Base-by-base conservation (phyloP, 257 asterid genomes). In the Solanum clarkiae region DNA sequence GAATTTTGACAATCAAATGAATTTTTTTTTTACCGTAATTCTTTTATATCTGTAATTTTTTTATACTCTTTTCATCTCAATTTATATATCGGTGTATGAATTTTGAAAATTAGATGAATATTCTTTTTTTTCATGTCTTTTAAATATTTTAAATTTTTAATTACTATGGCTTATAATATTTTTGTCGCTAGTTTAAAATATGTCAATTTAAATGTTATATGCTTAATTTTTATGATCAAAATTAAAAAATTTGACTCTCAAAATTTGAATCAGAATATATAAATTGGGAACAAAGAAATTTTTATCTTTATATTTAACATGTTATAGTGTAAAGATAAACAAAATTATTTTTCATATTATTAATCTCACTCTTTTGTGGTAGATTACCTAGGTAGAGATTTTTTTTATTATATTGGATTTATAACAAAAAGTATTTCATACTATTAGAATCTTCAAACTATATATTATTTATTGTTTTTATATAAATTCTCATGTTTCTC, bases 31-130 rank as follows among this genome's bases (percentile, higher is more conserved):
- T 9, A 9, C 20, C 0, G 0, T 20, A 20, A 8, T 57, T 20
- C 4, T 20, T 57, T 57, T 2, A 57, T 20, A 3, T 3, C 13
- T 10, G 8, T 3, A 10, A 57, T 20, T 57, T 26, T 57, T 4
- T 57, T 57, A 20, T 57, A 57, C 12, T 20, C 26, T 1, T 57
- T 57, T 2, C 12, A 6, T 20, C 7, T 57, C 6, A 9, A 57
- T 57, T 57, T 57, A 20, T 59, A 1, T 4, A 6, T 9, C 10
- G 0, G 3, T 20, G 4, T 20, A 20, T 0, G 2, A 0, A 59
- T 59, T 59, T 59, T 9, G 0, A 20, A 0, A 20, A 59, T 9
- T 0, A 20, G 4, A 59, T 2, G 29, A 59, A 0, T 20, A 3
- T 4, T 4, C 1, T 5, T 44, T 59, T 20, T 10, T 20, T 59